A percentile compares a stretch with the other conserved stretches of the same genome.
These are phyloP conservation scores for Termitomyces sp. DNA, from an alignment of 768 basidiomycete genomes.

Conservation along the genomic window DNA sequence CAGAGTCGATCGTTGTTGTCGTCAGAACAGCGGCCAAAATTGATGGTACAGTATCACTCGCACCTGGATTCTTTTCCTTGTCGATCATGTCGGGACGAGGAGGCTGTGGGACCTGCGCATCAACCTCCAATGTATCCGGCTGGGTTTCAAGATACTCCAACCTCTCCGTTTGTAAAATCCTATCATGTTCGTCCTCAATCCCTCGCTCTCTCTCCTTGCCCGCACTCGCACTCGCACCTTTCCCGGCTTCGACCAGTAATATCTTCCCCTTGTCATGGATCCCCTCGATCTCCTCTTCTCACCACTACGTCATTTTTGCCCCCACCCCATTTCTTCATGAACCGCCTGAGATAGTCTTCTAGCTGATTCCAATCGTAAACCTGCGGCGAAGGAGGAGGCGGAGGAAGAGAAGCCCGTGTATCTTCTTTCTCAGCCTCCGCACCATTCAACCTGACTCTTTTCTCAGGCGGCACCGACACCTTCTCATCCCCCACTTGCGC, in stretches of 20 bases:
- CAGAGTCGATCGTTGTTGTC: background rate
- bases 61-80: background rate
- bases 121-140: background rate
- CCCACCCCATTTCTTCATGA: background rate
- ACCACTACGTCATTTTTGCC: background rate
- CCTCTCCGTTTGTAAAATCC: background rate
- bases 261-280: background rate
- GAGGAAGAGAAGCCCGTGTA: too few species aligned
- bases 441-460: background rate
- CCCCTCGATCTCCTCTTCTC: too few species aligned
- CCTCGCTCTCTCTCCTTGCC: background rate
- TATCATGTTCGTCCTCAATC: background rate
- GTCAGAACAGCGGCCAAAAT: background rate
- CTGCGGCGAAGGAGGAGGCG: too few species aligned
- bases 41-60: background rate
- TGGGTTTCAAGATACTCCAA: background rate
- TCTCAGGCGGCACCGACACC: too few species aligned
- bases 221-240: background rate
- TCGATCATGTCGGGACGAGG: background rate
- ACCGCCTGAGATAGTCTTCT: background rate
- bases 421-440: too few species aligned
- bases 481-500: too few species aligned
- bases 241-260: background rate
- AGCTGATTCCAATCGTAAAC: too few species aligned
- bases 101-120: background rate